Evolutionary conservation across 2,329 filamentous ascomycete genomes (phyloP).

Genomic region (Raffaelea deltoideospora): DNA sequence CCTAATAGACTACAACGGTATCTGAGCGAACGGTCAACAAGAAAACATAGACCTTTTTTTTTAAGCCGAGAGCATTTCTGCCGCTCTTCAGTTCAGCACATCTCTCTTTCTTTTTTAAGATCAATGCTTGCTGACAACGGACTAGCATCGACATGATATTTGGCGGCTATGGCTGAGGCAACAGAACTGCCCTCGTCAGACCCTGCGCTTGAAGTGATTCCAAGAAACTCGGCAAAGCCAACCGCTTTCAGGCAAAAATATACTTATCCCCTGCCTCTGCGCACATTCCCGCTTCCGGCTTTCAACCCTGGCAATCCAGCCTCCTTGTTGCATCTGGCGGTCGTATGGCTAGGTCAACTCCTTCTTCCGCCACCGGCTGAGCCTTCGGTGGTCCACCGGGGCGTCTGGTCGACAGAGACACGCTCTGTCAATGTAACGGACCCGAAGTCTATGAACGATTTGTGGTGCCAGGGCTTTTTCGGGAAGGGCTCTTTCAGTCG

Average conservation of each 20-base stretch:
- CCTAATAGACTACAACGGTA: constrained; percentile 92
- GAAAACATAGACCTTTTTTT: not conserved
- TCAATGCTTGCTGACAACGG: constrained; percentile 1
- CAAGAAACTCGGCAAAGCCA: constrained; percentile 2
- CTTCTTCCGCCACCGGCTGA: constrained; percentile 52
- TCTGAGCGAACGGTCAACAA: constrained; percentile 48
- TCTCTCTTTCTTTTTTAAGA: not conserved
- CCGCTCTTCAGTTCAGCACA: too few species aligned
- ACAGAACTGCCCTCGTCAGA: constrained; percentile 5
- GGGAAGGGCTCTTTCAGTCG: constrained; percentile 87
- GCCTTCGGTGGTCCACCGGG: constrained; percentile 49
- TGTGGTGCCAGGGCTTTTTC: constrained; percentile 97
- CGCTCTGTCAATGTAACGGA: constrained; percentile 76
- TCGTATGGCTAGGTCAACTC: constrained; percentile 61
- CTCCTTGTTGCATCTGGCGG: constrained; percentile 67
- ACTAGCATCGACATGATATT: constrained; percentile 10
- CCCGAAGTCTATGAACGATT: constrained; percentile 53
- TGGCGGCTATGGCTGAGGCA: constrained; percentile 17
- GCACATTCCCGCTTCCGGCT: constrained; percentile 67
- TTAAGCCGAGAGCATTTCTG: too few species aligned
- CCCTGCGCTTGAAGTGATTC: not conserved
- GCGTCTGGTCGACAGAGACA: constrained; percentile 68
- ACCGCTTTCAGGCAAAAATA: too few species aligned
- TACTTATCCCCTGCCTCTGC: constrained; percentile 62
- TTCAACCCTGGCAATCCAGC: constrained; percentile 89